Evolutionary conservation across 2,329 filamentous ascomycete species (phyloP).

Genomic region (Knufia fluminis): DNA sequence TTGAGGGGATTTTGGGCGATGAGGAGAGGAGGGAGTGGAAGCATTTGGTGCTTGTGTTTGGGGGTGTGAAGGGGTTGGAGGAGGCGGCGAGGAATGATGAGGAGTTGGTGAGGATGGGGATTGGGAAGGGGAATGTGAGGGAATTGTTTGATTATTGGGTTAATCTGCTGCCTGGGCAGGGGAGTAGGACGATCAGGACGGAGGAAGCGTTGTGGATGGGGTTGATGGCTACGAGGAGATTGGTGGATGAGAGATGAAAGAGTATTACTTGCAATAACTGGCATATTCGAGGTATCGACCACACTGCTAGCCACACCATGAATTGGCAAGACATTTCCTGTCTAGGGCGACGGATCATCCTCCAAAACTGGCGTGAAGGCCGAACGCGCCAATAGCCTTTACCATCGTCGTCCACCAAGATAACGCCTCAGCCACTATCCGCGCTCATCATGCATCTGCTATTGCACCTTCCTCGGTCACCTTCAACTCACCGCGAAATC

Average conservation of each 20-base stretch:
- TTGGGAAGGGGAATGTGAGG: constrained; percentile 54
- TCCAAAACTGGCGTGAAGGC: too few relatives aligned
- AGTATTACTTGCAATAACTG: too few relatives aligned
- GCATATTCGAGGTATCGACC: too few relatives aligned
- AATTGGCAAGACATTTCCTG: too few relatives aligned
- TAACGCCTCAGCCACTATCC: too few relatives aligned
- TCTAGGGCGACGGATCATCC: too few relatives aligned
- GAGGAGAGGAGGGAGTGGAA: constrained; percentile 38
- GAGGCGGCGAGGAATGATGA: constrained; percentile 57
- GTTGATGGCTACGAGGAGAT: constrained; percentile 55
- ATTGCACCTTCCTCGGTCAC: neutral
- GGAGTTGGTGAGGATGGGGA: constrained; percentile 51
- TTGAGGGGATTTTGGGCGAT: constrained; percentile 25
- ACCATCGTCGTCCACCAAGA: too few relatives aligned
- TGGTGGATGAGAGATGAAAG: constrained; percentile 33
- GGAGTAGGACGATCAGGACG: constrained; percentile 71
- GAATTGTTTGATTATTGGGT: constrained; percentile 79
- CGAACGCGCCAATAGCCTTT: too few relatives aligned
- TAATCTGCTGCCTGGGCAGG: constrained; percentile 70
- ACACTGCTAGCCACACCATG: too few relatives aligned
- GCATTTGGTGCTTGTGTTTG: constrained; percentile 70
- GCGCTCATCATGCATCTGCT: neutral
- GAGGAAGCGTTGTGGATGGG: constrained; percentile 77
- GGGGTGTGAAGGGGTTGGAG: constrained; percentile 71
- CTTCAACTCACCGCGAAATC: constrained; percentile 2